Conservation (phyloP, 2,329 filamentous ascomycete species). For the Exophiala oligosperma region DNA sequence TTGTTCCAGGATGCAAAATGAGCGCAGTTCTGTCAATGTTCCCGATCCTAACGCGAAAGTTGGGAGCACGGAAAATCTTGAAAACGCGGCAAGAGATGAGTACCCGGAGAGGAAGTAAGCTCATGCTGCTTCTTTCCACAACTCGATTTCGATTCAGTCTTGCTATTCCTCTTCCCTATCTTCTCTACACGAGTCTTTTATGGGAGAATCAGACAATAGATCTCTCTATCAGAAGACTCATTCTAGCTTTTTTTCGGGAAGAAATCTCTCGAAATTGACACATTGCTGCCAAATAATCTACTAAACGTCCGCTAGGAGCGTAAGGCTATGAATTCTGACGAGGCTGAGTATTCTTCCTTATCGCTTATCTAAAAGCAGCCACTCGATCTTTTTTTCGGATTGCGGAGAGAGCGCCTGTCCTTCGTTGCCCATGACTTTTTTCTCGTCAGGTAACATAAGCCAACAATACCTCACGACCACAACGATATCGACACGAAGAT, state of each 20-base stretch:
- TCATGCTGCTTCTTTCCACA: not conserved
- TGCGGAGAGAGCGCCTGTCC: not conserved
- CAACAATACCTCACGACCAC: not conserved
- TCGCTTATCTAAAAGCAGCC: slow-evolving; percentile 3
- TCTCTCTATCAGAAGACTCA: too few relatives aligned
- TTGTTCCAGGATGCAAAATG: not conserved
- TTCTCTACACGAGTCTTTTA: too few relatives aligned
- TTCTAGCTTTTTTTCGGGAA: too few relatives aligned
- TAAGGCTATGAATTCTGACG: not conserved
- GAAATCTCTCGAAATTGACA: too few relatives aligned
- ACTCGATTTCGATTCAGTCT: too few relatives aligned
- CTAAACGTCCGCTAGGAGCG: not conserved
- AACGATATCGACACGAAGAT: not conserved
- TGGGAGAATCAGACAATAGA: too few relatives aligned
- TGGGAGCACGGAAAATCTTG: not conserved
- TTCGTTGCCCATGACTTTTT: not conserved
- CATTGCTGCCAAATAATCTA: too few relatives aligned
- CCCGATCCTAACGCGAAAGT: not conserved
- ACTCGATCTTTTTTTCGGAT: not conserved
- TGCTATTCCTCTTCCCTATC: too few relatives aligned
- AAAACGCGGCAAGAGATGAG: not conserved
- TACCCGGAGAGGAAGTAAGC: not conserved
- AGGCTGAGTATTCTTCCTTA: not conserved
- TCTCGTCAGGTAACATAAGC: not conserved
- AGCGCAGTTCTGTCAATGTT: not conserved